These are phyloP conservation scores for Raphidocelis subcapitata DNA, from an alignment of 139 green algal species.

Conservation along the genomic window DNA sequence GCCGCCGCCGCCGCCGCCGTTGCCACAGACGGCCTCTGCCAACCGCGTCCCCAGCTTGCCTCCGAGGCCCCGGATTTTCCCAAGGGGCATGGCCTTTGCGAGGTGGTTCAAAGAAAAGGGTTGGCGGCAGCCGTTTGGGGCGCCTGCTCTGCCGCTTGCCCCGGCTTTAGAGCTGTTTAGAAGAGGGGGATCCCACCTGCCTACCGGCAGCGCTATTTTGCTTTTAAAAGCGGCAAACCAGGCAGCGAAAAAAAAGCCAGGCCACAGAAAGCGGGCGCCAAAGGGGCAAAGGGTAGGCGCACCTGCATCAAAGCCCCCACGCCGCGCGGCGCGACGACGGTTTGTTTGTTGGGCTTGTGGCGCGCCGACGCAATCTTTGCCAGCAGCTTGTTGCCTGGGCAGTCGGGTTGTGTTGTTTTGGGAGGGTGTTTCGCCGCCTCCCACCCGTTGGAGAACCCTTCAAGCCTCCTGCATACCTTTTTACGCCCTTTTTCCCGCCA, in stretches of 20 bases:
- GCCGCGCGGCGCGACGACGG: slow-evolving; percentile 63
- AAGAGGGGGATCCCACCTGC: neutral
- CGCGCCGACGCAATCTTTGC: slow-evolving; percentile 83
- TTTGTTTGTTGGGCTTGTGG: slow-evolving; percentile 91
- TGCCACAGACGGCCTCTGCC: slow-evolving; percentile 43
- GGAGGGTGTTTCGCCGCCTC: no score
- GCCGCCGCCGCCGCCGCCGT: slow-evolving; percentile 59
- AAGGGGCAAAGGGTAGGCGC: no score
- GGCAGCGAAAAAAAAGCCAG: no score
- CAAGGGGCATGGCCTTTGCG: slow-evolving; percentile 67
- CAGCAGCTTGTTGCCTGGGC: slow-evolving; percentile 81
- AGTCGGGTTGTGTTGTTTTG: no score
- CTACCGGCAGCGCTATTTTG: neutral
- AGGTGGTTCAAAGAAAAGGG: neutral
- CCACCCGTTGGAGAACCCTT: no score
- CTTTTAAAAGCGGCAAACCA: no score
- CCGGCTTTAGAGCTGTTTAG: neutral
- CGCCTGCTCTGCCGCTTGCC: neutral
- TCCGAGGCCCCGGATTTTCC: slow-evolving; percentile 85
- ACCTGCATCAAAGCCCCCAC: slow-evolving; percentile 66
- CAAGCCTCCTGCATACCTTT: no score
- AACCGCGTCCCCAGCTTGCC: slow-evolving; percentile 81
- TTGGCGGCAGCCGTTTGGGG: neutral
- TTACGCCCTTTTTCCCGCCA: no score
- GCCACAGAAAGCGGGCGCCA: no score